Percentiles rank a stretch among this genome's conserved stretches.
phyloP scores from a whole-genome alignment of 306 rosid species.

The Vigna unguiculata region DNA sequence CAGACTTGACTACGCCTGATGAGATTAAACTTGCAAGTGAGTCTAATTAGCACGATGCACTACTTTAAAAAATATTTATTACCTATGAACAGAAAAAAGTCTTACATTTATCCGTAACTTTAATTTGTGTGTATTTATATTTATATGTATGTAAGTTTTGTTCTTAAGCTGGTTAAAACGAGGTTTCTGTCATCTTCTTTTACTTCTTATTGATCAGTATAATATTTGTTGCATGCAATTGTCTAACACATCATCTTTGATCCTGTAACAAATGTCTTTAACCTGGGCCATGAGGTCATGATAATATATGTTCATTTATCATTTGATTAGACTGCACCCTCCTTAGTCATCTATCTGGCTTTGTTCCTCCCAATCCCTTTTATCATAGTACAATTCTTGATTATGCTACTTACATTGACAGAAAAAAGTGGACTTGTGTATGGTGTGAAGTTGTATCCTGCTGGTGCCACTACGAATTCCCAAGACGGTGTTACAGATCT shows the following conservation, averaged over 20 bases:
- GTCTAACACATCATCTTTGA: conserved; percentile 5
- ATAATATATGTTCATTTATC: not conserved
- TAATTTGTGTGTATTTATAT: conserved; percentile 5
- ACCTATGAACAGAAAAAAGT: not conserved
- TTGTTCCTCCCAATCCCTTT: not conserved
- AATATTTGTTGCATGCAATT: conserved; percentile 9
- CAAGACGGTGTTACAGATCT: conserved; percentile 94
- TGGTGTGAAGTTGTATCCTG: conserved; percentile 94
- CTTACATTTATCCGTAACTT: not conserved
- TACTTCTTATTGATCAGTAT: not conserved
- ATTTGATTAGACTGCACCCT: not conserved
- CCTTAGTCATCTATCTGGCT: conserved; percentile 10
- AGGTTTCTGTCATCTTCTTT: conserved; percentile 16
- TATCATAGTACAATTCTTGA: conserved; percentile 15
- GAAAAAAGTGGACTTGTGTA: conserved; percentile 75
- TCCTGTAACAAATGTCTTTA: not conserved
- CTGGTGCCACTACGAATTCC: conserved; percentile 95
- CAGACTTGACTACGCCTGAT: conserved; percentile 70
- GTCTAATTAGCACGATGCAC: conserved; percentile 35
- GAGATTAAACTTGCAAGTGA: conserved; percentile 91
- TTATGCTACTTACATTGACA: conserved; percentile 47
- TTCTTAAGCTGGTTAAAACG: not conserved
- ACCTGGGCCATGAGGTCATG: not conserved
- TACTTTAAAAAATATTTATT: conserved; percentile 14
- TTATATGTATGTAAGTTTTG: not conserved